These are phyloP conservation scores for Polyplosphaeria fusca DNA, from an alignment of 495 filamentous ascomycete genomes.

Conservation along the genomic window DNA sequence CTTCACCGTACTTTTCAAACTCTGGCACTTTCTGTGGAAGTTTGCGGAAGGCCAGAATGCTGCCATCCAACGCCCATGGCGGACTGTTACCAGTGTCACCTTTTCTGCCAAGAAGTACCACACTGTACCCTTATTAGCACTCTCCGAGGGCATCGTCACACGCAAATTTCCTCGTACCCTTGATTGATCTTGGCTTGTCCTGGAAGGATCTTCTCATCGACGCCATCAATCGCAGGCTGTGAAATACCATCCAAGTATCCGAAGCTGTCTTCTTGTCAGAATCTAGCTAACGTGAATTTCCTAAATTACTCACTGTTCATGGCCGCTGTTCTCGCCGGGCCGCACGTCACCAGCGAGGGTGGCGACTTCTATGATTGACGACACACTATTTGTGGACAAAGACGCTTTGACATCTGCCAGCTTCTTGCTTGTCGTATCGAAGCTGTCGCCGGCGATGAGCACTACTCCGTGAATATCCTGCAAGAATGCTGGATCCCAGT, in stretches of 20 bases:
- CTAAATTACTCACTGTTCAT: slow-evolving; percentile 40
- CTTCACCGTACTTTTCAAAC: slow-evolving; percentile 8
- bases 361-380: slow-evolving; percentile 35
- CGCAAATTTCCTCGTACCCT: no score
- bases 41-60: slow-evolving; percentile 43
- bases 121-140: no score
- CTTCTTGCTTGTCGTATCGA: slow-evolving; percentile 22
- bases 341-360: slow-evolving; percentile 36
- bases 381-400: slow-evolving; percentile 17
- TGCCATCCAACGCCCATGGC: slow-evolving; percentile 43
- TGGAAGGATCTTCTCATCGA: slow-evolving; percentile 3
- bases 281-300: background rate
- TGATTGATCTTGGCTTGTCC: background rate
- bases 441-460: slow-evolving; percentile 34
- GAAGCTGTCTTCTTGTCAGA: slow-evolving; percentile 37
- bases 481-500: slow-evolving; percentile 33
- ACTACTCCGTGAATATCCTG: slow-evolving; percentile 40
- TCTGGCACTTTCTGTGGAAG: slow-evolving; percentile 41
- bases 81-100: slow-evolving; percentile 20
- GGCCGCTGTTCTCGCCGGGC: slow-evolving; percentile 38
- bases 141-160: no score
- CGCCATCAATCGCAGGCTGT: slow-evolving; percentile 36
- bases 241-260: slow-evolving; percentile 42
- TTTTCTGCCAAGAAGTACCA: background rate
- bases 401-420: slow-evolving; percentile 32